phyloP scores from a whole-genome alignment of 2,329 filamentous ascomycete species.

The Zalaria sp. region DNA sequence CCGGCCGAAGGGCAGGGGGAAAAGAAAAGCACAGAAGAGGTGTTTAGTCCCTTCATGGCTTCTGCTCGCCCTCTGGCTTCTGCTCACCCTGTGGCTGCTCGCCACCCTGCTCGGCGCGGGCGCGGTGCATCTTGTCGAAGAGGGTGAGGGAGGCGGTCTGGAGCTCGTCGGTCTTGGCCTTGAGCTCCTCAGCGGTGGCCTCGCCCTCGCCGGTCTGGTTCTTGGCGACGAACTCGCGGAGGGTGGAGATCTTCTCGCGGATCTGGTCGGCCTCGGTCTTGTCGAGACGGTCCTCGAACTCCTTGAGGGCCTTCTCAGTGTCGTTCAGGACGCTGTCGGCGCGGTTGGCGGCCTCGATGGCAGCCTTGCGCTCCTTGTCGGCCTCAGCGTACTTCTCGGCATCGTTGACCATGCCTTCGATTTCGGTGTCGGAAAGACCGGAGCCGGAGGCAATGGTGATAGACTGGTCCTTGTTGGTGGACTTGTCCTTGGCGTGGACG shows the following conservation, averaged over 20 bases:
- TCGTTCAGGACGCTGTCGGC: slow-evolving; percentile 94
- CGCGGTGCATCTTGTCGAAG: slow-evolving; percentile 99
- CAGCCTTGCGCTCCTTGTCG: slow-evolving; percentile 91
- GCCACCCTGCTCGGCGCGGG: slow-evolving; percentile 46
- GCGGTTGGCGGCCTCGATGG: slow-evolving; percentile 94
- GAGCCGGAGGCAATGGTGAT: slow-evolving; percentile 98
- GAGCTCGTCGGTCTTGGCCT: slow-evolving; percentile 97
- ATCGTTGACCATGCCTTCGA: slow-evolving; percentile 94
- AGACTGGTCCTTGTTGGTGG: slow-evolving; percentile 97
- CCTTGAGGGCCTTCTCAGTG: slow-evolving; percentile 95
- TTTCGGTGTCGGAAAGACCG: slow-evolving; percentile 87
- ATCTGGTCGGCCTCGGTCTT: slow-evolving; percentile 89
- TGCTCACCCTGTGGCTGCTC: slow-evolving; percentile 22
- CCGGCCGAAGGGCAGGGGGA: background rate
- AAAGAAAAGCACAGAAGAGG: background rate
- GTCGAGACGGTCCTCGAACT: slow-evolving; percentile 90
- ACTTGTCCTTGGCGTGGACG: slow-evolving; percentile 98
- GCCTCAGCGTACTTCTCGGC: slow-evolving; percentile 91
- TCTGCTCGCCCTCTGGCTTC: slow-evolving; percentile 56
- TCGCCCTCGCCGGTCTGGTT: slow-evolving; percentile 83
- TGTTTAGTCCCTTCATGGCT: slow-evolving; percentile 35
- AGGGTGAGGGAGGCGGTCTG: slow-evolving; percentile 90
- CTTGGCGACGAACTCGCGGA: slow-evolving; percentile 73
- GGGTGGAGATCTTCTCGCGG: slow-evolving; percentile 87
- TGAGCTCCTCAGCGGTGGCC: slow-evolving; percentile 81